Evolutionary conservation across 169 alveolate genomes (phyloP), one percentile per base, ranked within the genome.

Genomic region (Plasmodium malariae): DNA sequence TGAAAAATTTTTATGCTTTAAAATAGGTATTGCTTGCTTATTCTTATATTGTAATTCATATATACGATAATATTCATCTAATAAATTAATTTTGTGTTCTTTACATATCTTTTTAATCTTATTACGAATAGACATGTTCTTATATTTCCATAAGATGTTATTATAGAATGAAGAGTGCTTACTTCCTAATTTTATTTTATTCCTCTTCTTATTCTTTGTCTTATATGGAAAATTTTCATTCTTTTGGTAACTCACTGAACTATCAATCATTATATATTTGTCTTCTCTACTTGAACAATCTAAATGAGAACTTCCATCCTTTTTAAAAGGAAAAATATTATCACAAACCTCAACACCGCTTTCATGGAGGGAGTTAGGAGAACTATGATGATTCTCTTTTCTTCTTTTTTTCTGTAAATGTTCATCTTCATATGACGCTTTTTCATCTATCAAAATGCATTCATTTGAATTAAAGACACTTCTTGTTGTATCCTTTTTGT

Each of bases 11-110:
- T 78, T 78, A 24, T 57, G 37, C 48, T 78, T 78, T 21, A 45
- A 3, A 62, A 78, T 49, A 26, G 19, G 30, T 45, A 43, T 78
- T 37, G 14, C 55, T 17, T 65, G 17, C 17, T 62, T 45, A n/a
- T 45, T 51, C 60, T 62, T 45, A 5, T 78, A 62, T 55, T 45
- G 60, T 32, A 32, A n/a, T 9, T 63, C 24, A 26, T 45, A 62
- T 24, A 78, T 49, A 17, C 63, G 5, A 49, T 28, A 45, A 48
- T 62, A 78, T 37, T 78, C 89, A 17, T 55, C 26, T 19, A 49
- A 21, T 49, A 78, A 63, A 21, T 14, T 51, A 54, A 26, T 17
- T 40, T 60, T 55, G 24, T 78, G 63, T 63, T 32, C 57, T n/a
- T 43, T 62, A 57, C 55, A 62, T 14, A 55, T 36, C 1, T 48